phyloP scores from a whole-genome alignment of 345 rosid species.

The Litchi chinensis region DNA sequence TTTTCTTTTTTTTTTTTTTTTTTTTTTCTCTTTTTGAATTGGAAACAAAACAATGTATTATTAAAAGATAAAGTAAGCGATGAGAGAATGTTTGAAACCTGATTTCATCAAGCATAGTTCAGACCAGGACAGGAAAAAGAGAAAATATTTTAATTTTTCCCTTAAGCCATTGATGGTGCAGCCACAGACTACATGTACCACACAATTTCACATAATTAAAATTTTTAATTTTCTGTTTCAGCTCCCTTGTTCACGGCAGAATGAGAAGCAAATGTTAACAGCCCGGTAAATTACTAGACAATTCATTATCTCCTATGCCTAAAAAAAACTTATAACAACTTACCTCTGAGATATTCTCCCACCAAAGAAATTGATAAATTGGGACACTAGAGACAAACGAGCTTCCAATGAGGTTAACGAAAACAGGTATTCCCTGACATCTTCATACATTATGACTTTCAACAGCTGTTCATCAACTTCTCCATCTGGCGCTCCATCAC shows the following conservation, averaged over 20 bases:
- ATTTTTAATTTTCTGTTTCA: not conserved
- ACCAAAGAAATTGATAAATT: slow-evolving; percentile 86
- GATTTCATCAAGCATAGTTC: not conserved
- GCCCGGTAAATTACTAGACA: not conserved
- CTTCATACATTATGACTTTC: slow-evolving; percentile 78
- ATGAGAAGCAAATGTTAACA: not conserved
- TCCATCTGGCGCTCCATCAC: slow-evolving; percentile 43
- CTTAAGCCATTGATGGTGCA: not conserved
- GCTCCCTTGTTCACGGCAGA: not conserved
- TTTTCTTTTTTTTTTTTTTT: too few species aligned
- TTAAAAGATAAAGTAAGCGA: not conserved
- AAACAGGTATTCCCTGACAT: slow-evolving; percentile 74
- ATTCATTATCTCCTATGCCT: too few species aligned
- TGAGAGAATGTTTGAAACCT: not conserved
- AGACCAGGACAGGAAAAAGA: not conserved
- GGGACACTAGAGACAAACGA: slow-evolving; percentile 67
- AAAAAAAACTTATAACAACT: not conserved
- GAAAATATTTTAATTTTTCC: not conserved
- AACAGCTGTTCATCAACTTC: slow-evolving; percentile 70
- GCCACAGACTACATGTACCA: not conserved
- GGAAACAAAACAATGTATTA: not conserved
- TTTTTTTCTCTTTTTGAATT: too few species aligned
- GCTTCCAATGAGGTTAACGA: slow-evolving; percentile 72
- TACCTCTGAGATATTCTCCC: slow-evolving; percentile 69
- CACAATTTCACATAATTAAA: not conserved